These are phyloP conservation scores for Laetiporus sulphureus DNA, from an alignment of 1,284 basidiomycete species.

Conservation along the genomic window DNA sequence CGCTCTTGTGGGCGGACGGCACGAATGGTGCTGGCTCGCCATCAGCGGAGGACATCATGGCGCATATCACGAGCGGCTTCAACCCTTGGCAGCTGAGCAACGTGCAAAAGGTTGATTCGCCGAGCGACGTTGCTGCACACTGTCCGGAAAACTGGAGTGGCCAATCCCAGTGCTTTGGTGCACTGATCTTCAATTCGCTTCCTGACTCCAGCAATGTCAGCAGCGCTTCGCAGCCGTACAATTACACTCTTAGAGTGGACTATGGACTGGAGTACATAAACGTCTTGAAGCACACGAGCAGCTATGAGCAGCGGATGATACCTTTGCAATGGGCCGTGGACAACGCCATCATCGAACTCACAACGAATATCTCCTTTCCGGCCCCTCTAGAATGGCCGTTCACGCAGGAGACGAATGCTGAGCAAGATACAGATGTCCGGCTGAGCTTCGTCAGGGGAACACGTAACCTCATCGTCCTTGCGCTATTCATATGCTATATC, in stretches of 20 bases:
- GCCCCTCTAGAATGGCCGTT: slow-evolving; percentile 69
- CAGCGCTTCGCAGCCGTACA: slow-evolving; percentile 36
- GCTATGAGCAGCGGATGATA: slow-evolving; percentile 61
- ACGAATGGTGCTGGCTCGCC: slow-evolving; percentile 46
- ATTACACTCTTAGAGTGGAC: slow-evolving; percentile 70
- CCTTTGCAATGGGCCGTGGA: slow-evolving; percentile 79
- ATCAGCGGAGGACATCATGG: slow-evolving; percentile 51
- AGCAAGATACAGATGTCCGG: slow-evolving; percentile 47
- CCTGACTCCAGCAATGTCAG: slow-evolving; percentile 27
- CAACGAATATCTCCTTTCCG: slow-evolving; percentile 43
- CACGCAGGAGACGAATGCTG: slow-evolving; percentile 57
- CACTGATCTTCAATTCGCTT: slow-evolving; percentile 57
- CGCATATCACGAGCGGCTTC: slow-evolving; percentile 46
- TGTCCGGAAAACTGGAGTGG: slow-evolving; percentile 74
- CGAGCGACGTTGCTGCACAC: slow-evolving; percentile 41
- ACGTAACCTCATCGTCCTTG: slow-evolving; percentile 55
- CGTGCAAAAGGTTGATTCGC: slow-evolving; percentile 41
- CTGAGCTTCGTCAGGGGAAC: slow-evolving; percentile 63
- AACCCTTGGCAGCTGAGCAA: slow-evolving; percentile 34
- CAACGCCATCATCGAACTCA: slow-evolving; percentile 60
- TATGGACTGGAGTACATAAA: slow-evolving; percentile 59
- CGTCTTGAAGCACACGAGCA: slow-evolving; percentile 57
- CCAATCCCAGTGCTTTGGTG: slow-evolving; percentile 67
- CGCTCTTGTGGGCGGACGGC: slow-evolving; percentile 60
- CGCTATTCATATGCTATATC: slow-evolving; percentile 61